Base-by-base conservation (phyloP, 768 basidiomycete genomes). In the Collybia sp. region DNA sequence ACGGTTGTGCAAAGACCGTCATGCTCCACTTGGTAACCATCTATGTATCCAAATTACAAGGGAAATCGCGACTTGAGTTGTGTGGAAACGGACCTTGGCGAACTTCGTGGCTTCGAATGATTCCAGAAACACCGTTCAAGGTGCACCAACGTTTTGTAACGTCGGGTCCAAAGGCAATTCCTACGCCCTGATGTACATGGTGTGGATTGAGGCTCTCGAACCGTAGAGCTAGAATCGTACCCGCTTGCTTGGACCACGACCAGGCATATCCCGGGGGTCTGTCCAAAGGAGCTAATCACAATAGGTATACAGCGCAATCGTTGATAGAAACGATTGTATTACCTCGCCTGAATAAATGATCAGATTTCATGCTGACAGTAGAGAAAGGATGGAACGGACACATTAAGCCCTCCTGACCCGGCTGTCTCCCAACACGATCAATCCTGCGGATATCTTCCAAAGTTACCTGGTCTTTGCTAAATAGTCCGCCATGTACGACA, bases 91-190 rank as follows among this genome's bases (percentile, higher is more conserved):
- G 55, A 83, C 86, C 81, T 75, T 93, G 89, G 48, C 96, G 82
- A 44, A 98, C 95, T 77, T 99, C 96, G 62, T 99, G 96, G 54
- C 89, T 93, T 41, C 96, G 87, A 52, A 97, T 85, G 46, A 99
- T 75, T 5, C 90, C 92, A 17, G 92, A 83, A 40, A 97, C 79
- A 12, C 82, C 77, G 61, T 96, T 96, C 19, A 86, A 70, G 32
- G 81, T 77, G 60, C 94, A 96, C 93, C 93, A 97, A 46, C 79
- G 68, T 58, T 76, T 80, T 2, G 93, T 96, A 13, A 97, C 88
- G 59, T 95, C 93, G 0, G 95, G 94, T 12, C 96, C 96, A 64
- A 99, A 99, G 4, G 86, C 82, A 51, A 96, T 85, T 16, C 96
- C 96, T 49, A 98, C 93, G 43, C 96, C 96, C 88, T 92, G 25